Evolutionary conservation across 805 yeast genomes (phyloP).

Genomic region (Wickerhamiella shivajii): DNA sequence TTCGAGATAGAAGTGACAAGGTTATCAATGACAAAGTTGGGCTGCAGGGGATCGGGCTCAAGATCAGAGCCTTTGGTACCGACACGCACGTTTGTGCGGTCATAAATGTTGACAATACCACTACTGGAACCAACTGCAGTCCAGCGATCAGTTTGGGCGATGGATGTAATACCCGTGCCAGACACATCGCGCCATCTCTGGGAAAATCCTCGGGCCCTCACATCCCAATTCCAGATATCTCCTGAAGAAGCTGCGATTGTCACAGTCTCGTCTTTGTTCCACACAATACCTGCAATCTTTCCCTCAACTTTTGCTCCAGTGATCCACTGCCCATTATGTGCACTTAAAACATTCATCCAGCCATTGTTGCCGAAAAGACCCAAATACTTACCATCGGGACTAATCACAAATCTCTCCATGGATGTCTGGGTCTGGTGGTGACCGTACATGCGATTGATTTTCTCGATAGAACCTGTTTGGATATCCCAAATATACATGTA

Average conservation of each 20-base stretch:
- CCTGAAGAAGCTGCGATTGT: constrained; percentile 63
- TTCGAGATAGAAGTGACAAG: constrained; percentile 68
- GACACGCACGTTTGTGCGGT: constrained; percentile 28
- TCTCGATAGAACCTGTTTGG: constrained; percentile 58
- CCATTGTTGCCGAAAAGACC: constrained; percentile 79
- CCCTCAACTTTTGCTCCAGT: constrained; percentile 86
- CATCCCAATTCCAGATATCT: constrained; percentile 77
- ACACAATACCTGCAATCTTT: constrained; percentile 63
- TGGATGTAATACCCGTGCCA: constrained; percentile 67
- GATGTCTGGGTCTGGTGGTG: constrained; percentile 74
- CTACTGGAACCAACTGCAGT: constrained; percentile 77
- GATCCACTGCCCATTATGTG: constrained; percentile 72
- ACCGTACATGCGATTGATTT: constrained; percentile 80
- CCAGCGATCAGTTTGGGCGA: constrained; percentile 69
- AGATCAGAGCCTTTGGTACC: constrained; percentile 20
- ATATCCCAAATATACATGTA: constrained; percentile 90
- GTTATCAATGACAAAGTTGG: constrained; percentile 57
- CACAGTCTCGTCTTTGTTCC: constrained; percentile 35
- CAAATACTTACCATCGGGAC: constrained; percentile 56
- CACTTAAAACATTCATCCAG: constrained; percentile 72
- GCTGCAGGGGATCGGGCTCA: constrained; percentile 29
- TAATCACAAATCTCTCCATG: constrained; percentile 64
- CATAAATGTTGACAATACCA: constrained; percentile 84
- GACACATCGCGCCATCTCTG: constrained; percentile 75
- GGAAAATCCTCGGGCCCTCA: constrained; percentile 35